Conservation (phyloP, 495 filamentous ascomycete genomes). For the Chaetomium cochliodes region DNA sequence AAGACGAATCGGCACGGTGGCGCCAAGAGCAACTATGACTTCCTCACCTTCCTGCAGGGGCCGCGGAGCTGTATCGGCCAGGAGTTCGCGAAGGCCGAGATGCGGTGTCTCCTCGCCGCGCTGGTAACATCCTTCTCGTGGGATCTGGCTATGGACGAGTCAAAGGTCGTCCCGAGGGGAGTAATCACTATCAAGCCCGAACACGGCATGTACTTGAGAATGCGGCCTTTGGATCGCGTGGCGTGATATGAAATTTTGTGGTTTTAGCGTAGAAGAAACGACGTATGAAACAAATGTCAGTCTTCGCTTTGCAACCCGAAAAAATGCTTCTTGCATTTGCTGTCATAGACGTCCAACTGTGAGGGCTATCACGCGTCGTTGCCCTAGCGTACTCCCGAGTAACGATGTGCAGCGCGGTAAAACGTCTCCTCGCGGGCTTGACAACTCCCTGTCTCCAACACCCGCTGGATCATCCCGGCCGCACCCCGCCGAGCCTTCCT, state of each 20-base stretch:
- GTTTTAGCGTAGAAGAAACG: too few relatives aligned
- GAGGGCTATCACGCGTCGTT: too few relatives aligned
- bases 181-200: constrained; percentile 61
- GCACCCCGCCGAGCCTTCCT: too few relatives aligned
- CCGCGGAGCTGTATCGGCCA: constrained; percentile 61
- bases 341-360: too few relatives aligned
- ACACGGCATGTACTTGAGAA: constrained; percentile 52
- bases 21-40: constrained; percentile 54
- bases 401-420: too few relatives aligned
- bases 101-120: constrained; percentile 72
- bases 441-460: too few relatives aligned
- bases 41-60: constrained; percentile 60
- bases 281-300: too few relatives aligned
- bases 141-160: constrained; percentile 52
- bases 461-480: too few relatives aligned
- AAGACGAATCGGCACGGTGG: constrained; percentile 38
- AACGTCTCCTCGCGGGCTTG: too few relatives aligned
- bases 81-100: constrained; percentile 76
- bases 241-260: neutral
- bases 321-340: too few relatives aligned
- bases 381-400: too few relatives aligned
- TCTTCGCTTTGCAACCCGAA: too few relatives aligned
- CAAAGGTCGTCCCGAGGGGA: constrained; percentile 54
- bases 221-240: constrained; percentile 6
- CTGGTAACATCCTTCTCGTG: constrained; percentile 70